A percentile compares a stretch with the other conserved stretches of the same genome.
phyloP scores from a whole-genome alignment of 2,329 filamentous ascomycete species.

The Trichoderma hamatum region DNA sequence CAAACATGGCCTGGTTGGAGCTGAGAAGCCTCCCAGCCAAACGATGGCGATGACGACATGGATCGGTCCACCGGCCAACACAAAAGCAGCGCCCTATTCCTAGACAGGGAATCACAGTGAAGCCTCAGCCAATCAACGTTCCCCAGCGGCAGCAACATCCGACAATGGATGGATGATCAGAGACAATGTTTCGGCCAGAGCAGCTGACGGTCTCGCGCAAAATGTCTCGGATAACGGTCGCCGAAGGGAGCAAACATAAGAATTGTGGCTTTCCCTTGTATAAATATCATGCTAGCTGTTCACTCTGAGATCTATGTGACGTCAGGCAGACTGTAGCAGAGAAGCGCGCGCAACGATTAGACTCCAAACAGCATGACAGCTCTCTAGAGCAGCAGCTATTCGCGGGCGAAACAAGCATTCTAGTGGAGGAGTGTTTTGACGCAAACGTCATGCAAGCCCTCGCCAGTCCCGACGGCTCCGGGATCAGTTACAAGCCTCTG shows the following conservation, averaged over 20 bases:
- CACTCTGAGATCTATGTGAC: conserved; percentile 1
- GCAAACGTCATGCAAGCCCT: conserved; percentile 21
- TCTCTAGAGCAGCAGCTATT: not conserved
- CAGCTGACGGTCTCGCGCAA: not conserved
- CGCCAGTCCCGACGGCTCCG: conserved; percentile 14
- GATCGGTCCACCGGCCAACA: conserved; percentile 25
- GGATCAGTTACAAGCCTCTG: not conserved
- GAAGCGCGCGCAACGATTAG: not conserved
- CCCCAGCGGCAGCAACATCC: conserved; percentile 4
- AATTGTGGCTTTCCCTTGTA: not conserved
- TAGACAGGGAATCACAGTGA: not conserved
- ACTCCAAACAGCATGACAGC: not conserved
- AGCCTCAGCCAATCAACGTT: conserved; percentile 1
- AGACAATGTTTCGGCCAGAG: not conserved
- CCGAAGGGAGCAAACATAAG: not conserved
- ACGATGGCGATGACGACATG: conserved; percentile 23
- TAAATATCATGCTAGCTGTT: not conserved
- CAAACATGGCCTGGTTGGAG: not conserved
- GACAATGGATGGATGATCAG: not conserved
- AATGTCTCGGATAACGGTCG: not conserved
- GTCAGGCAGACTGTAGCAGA: not conserved
- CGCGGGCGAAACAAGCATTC: conserved; percentile 21
- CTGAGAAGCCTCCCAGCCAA: conserved; percentile 5
- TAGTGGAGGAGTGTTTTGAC: not conserved
- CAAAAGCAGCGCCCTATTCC: not conserved